phyloP scores from a whole-genome alignment of 495 filamentous ascomycete species.

The Penicillium cinerascens region DNA sequence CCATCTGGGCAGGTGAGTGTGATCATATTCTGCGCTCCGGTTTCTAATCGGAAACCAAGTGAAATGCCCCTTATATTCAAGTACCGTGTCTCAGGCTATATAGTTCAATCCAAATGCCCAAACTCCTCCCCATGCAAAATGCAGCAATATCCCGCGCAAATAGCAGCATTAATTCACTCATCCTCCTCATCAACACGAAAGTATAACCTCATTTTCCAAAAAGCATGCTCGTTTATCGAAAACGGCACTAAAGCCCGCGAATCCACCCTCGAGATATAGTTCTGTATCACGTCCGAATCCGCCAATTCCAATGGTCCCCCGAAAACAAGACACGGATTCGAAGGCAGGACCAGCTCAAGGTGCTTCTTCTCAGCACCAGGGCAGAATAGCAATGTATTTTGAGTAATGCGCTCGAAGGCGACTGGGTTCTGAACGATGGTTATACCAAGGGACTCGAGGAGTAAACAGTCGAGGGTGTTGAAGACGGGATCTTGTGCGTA shows the following conservation, averaged over 20 bases:
- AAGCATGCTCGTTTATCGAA: constrained; percentile 36
- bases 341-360: constrained; percentile 30
- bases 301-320: constrained; percentile 36
- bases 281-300: constrained; percentile 25
- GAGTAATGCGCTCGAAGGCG: constrained; percentile 52
- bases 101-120: not conserved
- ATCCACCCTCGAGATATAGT: constrained; percentile 17
- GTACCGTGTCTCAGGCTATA: not conserved
- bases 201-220: constrained; percentile 45
- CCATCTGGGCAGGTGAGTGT: no score
- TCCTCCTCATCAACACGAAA: constrained; percentile 4
- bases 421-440: constrained; percentile 53
- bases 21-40: no score
- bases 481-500: constrained; percentile 72
- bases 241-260: constrained; percentile 34
- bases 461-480: constrained; percentile 55
- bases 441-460: constrained; percentile 52
- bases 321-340: constrained; percentile 30
- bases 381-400: constrained; percentile 59
- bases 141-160: not conserved
- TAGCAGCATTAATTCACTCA: not conserved
- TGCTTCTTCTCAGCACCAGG: constrained; percentile 44
- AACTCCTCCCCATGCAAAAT: not conserved
- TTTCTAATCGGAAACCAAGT: no score
- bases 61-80: no score